Evolutionary conservation across 169 alveolate genomes (phyloP).

Genomic region (Prorocentrum cordatum): DNA sequence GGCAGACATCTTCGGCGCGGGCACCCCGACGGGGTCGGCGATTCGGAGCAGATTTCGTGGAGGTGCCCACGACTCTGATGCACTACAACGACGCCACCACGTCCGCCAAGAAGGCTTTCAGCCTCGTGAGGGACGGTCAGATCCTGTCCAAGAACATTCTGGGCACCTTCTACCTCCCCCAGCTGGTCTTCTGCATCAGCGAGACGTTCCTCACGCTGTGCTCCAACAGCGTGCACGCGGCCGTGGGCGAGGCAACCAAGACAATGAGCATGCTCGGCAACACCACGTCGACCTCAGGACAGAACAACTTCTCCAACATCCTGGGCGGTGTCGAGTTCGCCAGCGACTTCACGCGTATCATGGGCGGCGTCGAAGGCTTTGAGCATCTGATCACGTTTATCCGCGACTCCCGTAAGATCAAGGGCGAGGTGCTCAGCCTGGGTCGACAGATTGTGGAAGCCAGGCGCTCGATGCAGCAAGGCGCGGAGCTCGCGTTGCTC

Average conservation of each 20-base stretch:
- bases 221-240: constrained; percentile 59
- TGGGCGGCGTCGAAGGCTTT: constrained; percentile 43
- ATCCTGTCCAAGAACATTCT: constrained; percentile 41
- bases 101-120: constrained; percentile 58
- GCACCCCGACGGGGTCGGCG: too few relatives aligned
- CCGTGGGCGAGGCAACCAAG: constrained; percentile 66
- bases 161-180: constrained; percentile 51
- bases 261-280: constrained; percentile 65
- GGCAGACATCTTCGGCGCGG: too few relatives aligned
- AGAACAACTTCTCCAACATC: constrained; percentile 36
- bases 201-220: constrained; percentile 50
- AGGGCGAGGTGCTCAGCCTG: constrained; percentile 36
- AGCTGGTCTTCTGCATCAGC: constrained; percentile 64
- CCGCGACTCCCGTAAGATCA: constrained; percentile 4
- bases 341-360: constrained; percentile 57
- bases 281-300: constrained; percentile 25
- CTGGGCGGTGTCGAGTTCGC: constrained; percentile 63
- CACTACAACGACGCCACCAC: constrained; percentile 67
- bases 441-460: too few relatives aligned
- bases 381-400: constrained; percentile 31
- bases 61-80: too few relatives aligned
- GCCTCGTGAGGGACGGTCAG: constrained; percentile 39
- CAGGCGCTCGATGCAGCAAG: too few relatives aligned
- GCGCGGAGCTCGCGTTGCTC: too few relatives aligned
- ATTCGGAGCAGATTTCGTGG: too few relatives aligned